Conservation (phyloP, 1,284 basidiomycete genomes). For the Anthracocystis setariae region DNA sequence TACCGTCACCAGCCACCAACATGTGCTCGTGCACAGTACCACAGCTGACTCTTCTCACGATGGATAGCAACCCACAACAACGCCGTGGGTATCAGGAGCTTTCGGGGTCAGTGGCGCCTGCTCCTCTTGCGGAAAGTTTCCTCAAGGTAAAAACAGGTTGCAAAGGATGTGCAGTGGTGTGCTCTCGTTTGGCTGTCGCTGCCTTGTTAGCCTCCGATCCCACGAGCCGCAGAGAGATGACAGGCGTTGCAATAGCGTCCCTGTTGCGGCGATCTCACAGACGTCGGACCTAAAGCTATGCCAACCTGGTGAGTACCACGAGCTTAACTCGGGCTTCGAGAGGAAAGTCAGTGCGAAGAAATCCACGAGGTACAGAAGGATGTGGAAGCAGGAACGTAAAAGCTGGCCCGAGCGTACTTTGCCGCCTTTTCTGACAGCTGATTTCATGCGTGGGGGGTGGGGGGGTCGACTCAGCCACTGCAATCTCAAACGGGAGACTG, state of each 20-base stretch:
- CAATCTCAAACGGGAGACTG: slow-evolving; percentile 3
- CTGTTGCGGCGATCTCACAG: no score
- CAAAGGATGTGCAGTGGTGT: no score
- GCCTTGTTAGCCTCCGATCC: no score
- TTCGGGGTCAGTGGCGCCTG: no score
- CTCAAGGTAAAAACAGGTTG: no score
- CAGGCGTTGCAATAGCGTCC: no score
- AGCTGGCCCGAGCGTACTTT: background rate
- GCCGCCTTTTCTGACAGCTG: background rate
- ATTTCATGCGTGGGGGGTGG: background rate
- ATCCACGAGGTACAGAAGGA: no score
- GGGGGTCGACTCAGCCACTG: no score
- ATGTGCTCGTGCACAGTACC: slow-evolving; percentile 6
- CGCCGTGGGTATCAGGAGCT: background rate
- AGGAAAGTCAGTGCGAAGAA: no score
- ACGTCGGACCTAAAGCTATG: no score
- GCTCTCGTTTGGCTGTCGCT: no score
- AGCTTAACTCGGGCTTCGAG: background rate
- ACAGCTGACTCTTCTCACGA: slow-evolving; percentile 1
- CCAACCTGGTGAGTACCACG: background rate
- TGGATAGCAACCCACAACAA: background rate
- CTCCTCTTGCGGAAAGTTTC: background rate
- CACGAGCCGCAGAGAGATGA: no score
- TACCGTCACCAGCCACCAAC: slow-evolving; percentile 15
- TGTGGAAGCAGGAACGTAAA: background rate